Evolutionary conservation across 495 filamentous ascomycete species (phyloP).

Genomic region (Xylaria acuta): DNA sequence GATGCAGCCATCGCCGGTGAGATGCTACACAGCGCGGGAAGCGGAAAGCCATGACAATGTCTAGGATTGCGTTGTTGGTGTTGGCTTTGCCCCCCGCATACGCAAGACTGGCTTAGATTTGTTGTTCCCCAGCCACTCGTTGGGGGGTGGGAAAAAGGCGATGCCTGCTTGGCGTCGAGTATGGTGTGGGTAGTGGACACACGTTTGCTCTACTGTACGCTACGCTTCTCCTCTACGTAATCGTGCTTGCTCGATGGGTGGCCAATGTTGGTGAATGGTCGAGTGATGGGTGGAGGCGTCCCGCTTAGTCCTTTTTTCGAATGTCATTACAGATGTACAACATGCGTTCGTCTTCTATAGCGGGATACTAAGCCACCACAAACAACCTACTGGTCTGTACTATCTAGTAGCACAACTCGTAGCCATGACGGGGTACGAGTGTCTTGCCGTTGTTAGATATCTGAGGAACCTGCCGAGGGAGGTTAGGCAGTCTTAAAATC

Average conservation of each 20-base stretch:
- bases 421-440: not conserved
- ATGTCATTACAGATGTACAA: not conserved
- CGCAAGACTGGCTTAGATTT: conserved; percentile 35
- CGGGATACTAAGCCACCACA: not conserved
- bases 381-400: conserved; percentile 2
- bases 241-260: conserved; percentile 8
- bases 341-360: not conserved
- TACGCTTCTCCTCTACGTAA: conserved; percentile 25
- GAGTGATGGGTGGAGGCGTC: conserved; percentile 20
- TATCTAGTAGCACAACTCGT: not conserved
- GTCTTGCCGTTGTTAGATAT: conserved; percentile 1
- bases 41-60: not conserved
- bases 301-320: not conserved
- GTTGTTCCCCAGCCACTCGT: not conserved
- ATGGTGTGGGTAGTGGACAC: conserved; percentile 19
- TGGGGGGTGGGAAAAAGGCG: conserved; percentile 26
- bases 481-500: not conserved
- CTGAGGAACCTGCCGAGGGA: not conserved
- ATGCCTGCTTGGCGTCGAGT: conserved; percentile 44
- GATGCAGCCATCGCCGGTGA: not conserved
- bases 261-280: conserved; percentile 4
- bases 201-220: conserved; percentile 10
- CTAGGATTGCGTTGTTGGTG: conserved; percentile 15
- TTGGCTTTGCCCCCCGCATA: conserved; percentile 38
- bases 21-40: not conserved